Percentiles rank a stretch among this genome's conserved stretches.
These are phyloP conservation scores for Fusarium penzigii DNA, from an alignment of 2,329 filamentous ascomycete genomes.

Conservation along the genomic window DNA sequence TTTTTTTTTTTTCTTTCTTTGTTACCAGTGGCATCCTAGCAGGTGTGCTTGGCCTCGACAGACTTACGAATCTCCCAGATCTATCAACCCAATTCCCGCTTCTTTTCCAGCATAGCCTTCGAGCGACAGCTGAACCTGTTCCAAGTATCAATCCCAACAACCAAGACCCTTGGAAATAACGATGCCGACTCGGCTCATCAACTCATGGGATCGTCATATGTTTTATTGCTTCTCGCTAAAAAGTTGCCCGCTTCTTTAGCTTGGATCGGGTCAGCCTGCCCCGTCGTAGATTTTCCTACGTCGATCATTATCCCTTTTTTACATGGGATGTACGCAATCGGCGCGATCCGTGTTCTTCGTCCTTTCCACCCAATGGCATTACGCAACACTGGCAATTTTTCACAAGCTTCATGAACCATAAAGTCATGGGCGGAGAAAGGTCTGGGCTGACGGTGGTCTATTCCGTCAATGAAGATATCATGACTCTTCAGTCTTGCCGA, in stretches of 20 bases:
- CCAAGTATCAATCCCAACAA: constrained; percentile 12
- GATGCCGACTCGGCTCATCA: too few species aligned
- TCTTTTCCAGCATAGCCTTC: constrained; percentile 5
- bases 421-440: not conserved
- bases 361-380: not conserved
- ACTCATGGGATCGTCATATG: too few species aligned
- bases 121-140: constrained; percentile 17
- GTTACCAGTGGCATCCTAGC: too few species aligned
- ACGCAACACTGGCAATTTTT: not conserved
- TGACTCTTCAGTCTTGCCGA: not conserved
- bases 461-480: not conserved
- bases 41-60: too few species aligned
- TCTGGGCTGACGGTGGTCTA: not conserved
- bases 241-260: too few species aligned
- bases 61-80: too few species aligned
- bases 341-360: not conserved
- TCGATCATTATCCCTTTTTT: not conserved
- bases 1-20: too few species aligned
- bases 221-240: too few species aligned
- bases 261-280: too few species aligned
- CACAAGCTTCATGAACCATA: not conserved
- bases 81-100: not conserved
- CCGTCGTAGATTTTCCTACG: not conserved
- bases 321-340: not conserved
- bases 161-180: constrained; percentile 3